Conservation (phyloP, 1,284 basidiomycete species). For the Apiotrichum veenhuisii region DNA sequence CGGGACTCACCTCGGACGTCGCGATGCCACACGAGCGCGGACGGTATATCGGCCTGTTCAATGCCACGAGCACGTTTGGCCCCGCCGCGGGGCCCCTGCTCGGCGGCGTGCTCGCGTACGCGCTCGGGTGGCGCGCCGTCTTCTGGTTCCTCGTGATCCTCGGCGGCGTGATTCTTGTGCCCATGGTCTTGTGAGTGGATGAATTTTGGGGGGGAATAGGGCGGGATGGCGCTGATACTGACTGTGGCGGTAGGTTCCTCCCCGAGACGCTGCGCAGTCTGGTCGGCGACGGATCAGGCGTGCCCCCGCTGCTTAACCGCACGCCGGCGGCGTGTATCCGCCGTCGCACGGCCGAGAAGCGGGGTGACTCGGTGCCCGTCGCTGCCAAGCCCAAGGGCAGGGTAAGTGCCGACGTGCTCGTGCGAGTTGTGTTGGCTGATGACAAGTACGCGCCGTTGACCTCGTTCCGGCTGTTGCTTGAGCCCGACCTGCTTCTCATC, state of each 20-base stretch:
- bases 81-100: slow-evolving; percentile 38
- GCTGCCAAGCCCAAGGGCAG: slow-evolving; percentile 9
- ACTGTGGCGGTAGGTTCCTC: slow-evolving; percentile 20
- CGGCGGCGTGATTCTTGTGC: slow-evolving; percentile 16
- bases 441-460: slow-evolving; percentile 33
- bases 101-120: slow-evolving; percentile 27
- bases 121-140: slow-evolving; percentile 25
- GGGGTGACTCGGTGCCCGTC: slow-evolving; percentile 8
- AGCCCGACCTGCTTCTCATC: slow-evolving; percentile 35
- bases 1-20: slow-evolving; percentile 40
- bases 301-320: slow-evolving; percentile 33
- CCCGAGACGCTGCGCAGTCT: slow-evolving; percentile 41
- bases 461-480: slow-evolving; percentile 30
- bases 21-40: slow-evolving; percentile 40
- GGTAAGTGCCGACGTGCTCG: slow-evolving; percentile 11
- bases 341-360: slow-evolving; percentile 16
- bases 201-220: not conserved
- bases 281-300: slow-evolving; percentile 36
- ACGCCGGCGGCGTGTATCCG: slow-evolving; percentile 23
- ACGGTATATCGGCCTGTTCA: slow-evolving; percentile 34
- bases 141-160: slow-evolving; percentile 29
- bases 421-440: not conserved
- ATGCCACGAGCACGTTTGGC: slow-evolving; percentile 30
- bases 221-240: not conserved
- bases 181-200: slow-evolving; percentile 19